Evolutionary conservation across 2,329 filamentous ascomycete genomes (phyloP), one percentile per base, ranked within the genome.

Genomic region (Colletotrichum somersetense): DNA sequence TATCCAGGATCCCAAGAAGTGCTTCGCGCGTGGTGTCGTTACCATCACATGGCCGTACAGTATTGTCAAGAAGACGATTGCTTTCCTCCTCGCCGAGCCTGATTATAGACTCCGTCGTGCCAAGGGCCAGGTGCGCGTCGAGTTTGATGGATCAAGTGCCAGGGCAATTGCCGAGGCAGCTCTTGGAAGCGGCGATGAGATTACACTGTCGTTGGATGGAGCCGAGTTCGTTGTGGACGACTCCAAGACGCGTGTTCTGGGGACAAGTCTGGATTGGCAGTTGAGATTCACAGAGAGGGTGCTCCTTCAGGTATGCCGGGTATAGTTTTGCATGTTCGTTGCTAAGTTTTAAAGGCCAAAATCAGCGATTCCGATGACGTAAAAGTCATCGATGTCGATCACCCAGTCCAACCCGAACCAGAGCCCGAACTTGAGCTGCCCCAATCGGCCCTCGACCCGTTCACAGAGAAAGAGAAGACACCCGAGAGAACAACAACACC

Each of bases 21-120:
- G 83, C 72, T 83, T 84, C 16, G 82, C 97, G 42, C 87, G 89
- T 70, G 95, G 93, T 50, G 86, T 93, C 20, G 89, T 98, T 30
- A 96, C 94, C 11, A 89, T 98, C 46, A 91, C 94, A 70, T 98
- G 96, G 95, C 96, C 96, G 0, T 98, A 94, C 81, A 97, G 93
- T 75, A 92, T 92, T 30, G 90, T 94, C 35, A 92, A 89, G 40
- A 89, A 88, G 65, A 91, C 91, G 50, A 88, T 95, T 75, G 92
- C 94, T 35, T 91, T 98, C 62, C 88, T 97, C 26, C 88, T 98
- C 44, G 93, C 93, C 57, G 95, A 98, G 77, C 91, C 91, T 57
- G 94, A 98, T 80, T 93, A 95, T 77, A 92, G 93, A 59, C 86
- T 96, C 62, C 93, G 96, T 67, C 89, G 90, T 74, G 86, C 88